A percentile compares a stretch with the other conserved stretches of the same genome.
These are phyloP conservation scores for Penicillium tannophilum DNA, from an alignment of 495 filamentous ascomycete species.

Conservation along the genomic window DNA sequence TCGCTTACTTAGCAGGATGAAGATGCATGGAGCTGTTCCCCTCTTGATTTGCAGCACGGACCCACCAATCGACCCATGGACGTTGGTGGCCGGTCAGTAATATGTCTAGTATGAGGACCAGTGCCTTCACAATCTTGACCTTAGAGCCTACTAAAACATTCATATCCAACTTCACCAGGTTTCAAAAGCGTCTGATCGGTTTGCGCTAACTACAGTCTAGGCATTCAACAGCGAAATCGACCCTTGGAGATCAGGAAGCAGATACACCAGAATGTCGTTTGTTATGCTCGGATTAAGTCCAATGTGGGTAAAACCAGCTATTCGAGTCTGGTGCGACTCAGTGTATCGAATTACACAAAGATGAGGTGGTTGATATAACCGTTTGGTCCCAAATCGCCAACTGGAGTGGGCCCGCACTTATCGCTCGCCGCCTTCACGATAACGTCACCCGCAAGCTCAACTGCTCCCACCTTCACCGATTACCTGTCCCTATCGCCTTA, in stretches of 20 bases:
- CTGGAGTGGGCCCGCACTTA: slow-evolving; percentile 5
- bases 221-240: no score
- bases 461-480: slow-evolving; percentile 9
- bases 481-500: slow-evolving; percentile 1
- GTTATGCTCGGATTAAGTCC: no score
- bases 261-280: no score
- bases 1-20: no score
- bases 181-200: no score
- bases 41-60: background rate
- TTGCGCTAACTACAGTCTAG: no score
- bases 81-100: background rate
- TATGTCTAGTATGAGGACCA: background rate
- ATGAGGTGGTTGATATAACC: background rate
- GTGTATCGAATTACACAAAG: no score
- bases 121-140: background rate
- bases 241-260: no score
- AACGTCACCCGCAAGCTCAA: slow-evolving; percentile 31
- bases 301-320: no score
- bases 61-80: background rate
- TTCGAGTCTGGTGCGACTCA: no score
- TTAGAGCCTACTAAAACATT: no score
- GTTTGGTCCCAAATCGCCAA: background rate
- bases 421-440: slow-evolving; percentile 37
- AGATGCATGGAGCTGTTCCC: background rate
- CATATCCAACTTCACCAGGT: no score